Conservation (phyloP, 1,139 yeast species). For the Yamadazyma atmosphaerica region DNA sequence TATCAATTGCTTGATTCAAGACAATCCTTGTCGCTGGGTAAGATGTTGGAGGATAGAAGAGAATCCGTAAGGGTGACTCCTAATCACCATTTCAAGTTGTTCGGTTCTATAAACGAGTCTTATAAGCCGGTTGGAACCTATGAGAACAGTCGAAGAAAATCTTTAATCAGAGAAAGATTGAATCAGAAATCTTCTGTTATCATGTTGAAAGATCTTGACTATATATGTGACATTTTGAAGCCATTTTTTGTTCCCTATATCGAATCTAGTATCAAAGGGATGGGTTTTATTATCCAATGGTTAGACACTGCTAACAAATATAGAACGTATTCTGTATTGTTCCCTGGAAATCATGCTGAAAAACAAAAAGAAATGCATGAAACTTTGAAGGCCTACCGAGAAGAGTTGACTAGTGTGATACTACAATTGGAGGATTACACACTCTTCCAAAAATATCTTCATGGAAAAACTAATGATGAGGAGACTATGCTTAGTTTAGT, state of each 20-base stretch:
- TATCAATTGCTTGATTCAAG: slow-evolving; percentile 32
- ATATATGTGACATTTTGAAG: slow-evolving; percentile 22
- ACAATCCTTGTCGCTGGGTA: slow-evolving; percentile 13
- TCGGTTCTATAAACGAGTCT: slow-evolving; percentile 29
- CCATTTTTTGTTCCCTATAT: slow-evolving; percentile 21
- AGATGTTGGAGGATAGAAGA: slow-evolving; percentile 20
- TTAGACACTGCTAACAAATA: slow-evolving; percentile 30
- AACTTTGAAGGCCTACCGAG: slow-evolving; percentile 15
- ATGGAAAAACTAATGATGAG: slow-evolving; percentile 19
- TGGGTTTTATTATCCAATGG: slow-evolving; percentile 26
- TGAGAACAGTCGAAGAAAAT: slow-evolving; percentile 25
- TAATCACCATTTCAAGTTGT: slow-evolving; percentile 21
- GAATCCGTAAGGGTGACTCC: slow-evolving; percentile 16
- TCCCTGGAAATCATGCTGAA: slow-evolving; percentile 12
- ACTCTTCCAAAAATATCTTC: slow-evolving; percentile 17
- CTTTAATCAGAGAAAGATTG: slow-evolving; percentile 23
- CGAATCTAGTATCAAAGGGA: slow-evolving; percentile 19
- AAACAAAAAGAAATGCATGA: slow-evolving; percentile 21
- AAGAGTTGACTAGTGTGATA: slow-evolving; percentile 11
- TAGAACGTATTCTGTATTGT: slow-evolving; percentile 22
- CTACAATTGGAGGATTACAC: slow-evolving; percentile 14
- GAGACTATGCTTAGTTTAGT: slow-evolving; percentile 28
- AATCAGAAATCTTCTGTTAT: slow-evolving; percentile 18
- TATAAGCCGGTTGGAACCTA: slow-evolving; percentile 34
- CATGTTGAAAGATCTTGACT: slow-evolving; percentile 25